Evolutionary conservation across 257 asterid genomes (phyloP), one percentile per base, ranked within the genome.

Genomic region (Solanum sitiens): DNA sequence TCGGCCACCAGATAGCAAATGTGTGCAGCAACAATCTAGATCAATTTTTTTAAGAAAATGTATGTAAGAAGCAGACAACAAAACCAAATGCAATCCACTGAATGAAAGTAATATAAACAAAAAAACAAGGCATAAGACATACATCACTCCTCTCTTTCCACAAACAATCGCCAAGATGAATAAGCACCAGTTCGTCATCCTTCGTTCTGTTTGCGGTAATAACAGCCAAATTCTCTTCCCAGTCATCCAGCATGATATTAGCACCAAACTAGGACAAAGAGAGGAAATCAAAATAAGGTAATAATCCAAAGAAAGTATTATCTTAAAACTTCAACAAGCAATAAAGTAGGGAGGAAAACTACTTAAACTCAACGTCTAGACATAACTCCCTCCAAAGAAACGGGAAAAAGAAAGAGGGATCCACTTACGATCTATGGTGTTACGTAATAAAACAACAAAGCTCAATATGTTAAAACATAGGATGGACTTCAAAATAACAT

Each of bases 221-320:
- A 89, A 97, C 98, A 2, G 99, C 99, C 93, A 97, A 90, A 91
- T 96, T 97, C 88, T 95, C 99, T 89, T 96, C 96, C 99, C 99
- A 97, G 88, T 93, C 97, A 89, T 95, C 98, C 91, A 97, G 93
- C 98, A 97, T 93, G 89, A 94, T 93, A 88, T 92, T 94, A 71
- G 90, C 92, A 88, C 93, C 94, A 88, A 92, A 88, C 99, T 97
- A 91, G 53, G 86, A 50, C 35, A 86, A 79, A 23, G 3, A 87
- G 70, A 87, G 72, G 42, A 50, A 87, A 86, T 21, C 87, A 18
- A 45, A 88, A 89, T 42, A 88, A 40, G 86, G 44, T 82, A 50
- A 50, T 50, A 6, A 82, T 82, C 86, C 86, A 82, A 32, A 27
- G 44, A 32, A 50, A 47, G 44, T 50, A 30, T 50, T 50, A 50